A percentile compares a stretch with the other conserved stretches of the same genome.
phyloP scores from a whole-genome alignment of 2,329 filamentous ascomycete species.

The Hypoxylon sp. region DNA sequence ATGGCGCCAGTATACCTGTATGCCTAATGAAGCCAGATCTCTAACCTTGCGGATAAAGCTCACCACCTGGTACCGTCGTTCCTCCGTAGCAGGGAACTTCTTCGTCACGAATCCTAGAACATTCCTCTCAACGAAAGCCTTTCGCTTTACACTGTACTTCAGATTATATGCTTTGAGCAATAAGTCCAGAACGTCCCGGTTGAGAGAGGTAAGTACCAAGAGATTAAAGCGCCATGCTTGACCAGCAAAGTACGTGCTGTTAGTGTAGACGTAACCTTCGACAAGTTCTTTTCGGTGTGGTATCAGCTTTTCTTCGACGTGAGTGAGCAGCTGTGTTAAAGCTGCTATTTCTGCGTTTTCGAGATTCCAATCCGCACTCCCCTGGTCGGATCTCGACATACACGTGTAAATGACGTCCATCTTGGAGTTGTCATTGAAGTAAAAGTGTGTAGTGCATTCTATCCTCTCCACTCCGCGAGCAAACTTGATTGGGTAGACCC shows the following conservation, averaged over 20 bases:
- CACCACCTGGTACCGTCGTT: constrained; percentile 14
- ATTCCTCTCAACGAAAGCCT: constrained; percentile 21
- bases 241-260: constrained; percentile 31
- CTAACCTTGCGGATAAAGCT: constrained; percentile 13
- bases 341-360: constrained; percentile 29
- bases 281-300: constrained; percentile 18
- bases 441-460: constrained; percentile 3
- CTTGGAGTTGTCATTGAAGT: not conserved
- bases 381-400: not conserved
- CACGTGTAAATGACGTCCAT: constrained; percentile 7
- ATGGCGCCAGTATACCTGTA: constrained; percentile 18
- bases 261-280: constrained; percentile 13
- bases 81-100: constrained; percentile 17
- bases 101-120: constrained; percentile 1
- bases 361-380: constrained; percentile 24
- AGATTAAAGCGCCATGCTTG: constrained; percentile 27
- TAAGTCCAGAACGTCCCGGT: not conserved
- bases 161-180: constrained; percentile 20
- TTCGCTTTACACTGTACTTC: constrained; percentile 15
- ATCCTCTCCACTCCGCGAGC: not conserved
- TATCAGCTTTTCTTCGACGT: constrained; percentile 18
- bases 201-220: constrained; percentile 5
- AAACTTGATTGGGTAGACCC: not conserved
- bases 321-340: not conserved
- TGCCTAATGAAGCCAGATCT: constrained; percentile 25